A percentile compares a stretch with the other conserved stretches of the same genome.
phyloP scores from a whole-genome alignment of 2,329 filamentous ascomycete species.

The Sordariomycetes sp. region DNA sequence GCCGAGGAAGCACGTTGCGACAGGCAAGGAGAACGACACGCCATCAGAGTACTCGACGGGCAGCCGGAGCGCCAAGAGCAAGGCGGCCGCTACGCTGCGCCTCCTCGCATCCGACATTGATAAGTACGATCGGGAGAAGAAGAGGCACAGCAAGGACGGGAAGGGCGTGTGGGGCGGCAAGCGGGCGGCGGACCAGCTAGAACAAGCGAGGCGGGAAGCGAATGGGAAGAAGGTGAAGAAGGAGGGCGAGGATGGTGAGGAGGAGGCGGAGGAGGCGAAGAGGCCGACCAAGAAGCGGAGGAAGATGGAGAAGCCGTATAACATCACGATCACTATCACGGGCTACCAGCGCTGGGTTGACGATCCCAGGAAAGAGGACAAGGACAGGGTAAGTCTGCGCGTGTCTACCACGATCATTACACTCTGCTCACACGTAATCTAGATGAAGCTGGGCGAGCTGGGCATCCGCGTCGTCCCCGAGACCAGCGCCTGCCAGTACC shows the following conservation, averaged over 20 bases:
- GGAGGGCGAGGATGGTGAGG: conserved; percentile 15
- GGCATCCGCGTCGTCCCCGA: conserved; percentile 74
- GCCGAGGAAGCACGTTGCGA: conserved; percentile 27
- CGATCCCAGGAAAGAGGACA: conserved; percentile 59
- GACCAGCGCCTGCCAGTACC: conserved; percentile 63
- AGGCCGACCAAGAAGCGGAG: conserved; percentile 27
- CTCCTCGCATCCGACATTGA: conserved; percentile 72
- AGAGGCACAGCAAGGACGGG: conserved; percentile 44
- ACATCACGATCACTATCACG: conserved; percentile 69
- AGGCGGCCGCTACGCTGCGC: conserved; percentile 66
- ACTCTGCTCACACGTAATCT: conserved; percentile 10
- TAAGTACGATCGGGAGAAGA: conserved; percentile 86
- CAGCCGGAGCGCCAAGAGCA: conserved; percentile 78
- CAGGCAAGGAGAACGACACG: conserved; percentile 73
- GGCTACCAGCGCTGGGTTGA: conserved; percentile 74
- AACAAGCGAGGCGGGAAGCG: conserved; percentile 21
- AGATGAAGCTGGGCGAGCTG: conserved; percentile 71
- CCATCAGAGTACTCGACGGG: conserved; percentile 54
- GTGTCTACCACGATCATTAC: not conserved
- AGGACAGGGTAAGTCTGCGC: conserved; percentile 58
- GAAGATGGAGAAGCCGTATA: conserved; percentile 34
- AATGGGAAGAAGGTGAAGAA: conserved; percentile 8
- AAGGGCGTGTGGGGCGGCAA: conserved; percentile 47
- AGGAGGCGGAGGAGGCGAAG: conserved; percentile 45
- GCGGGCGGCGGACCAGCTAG: conserved; percentile 43